Evolutionary conservation across 2,329 filamentous ascomycete species (phyloP).

Genomic region (Apiospora pterosperma): DNA sequence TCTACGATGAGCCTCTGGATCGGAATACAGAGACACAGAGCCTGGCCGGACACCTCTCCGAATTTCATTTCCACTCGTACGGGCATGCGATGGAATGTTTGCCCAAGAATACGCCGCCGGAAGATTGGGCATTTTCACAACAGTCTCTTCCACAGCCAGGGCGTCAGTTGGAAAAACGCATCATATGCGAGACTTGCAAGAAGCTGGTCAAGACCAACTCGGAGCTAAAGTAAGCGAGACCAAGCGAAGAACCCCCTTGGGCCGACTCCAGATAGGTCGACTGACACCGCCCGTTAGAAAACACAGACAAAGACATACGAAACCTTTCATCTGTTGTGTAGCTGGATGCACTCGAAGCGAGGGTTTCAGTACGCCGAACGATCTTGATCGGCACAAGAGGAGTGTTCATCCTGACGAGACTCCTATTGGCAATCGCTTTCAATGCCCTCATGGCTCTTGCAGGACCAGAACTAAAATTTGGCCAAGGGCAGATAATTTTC

Average conservation of each 20-base stretch:
- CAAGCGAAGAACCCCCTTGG: neutral
- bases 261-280: neutral
- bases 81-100: neutral
- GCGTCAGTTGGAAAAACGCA: slow-evolving; percentile 13
- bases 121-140: neutral
- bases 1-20: slow-evolving; percentile 38
- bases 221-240: slow-evolving; percentile 48
- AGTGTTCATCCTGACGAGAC: slow-evolving; percentile 59
- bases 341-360: slow-evolving; percentile 53
- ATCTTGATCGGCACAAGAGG: slow-evolving; percentile 74
- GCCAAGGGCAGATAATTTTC: slow-evolving; percentile 85
- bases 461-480: slow-evolving; percentile 64
- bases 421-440: slow-evolving; percentile 50
- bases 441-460: slow-evolving; percentile 57
- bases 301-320: slow-evolving; percentile 67
- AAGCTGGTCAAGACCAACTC: slow-evolving; percentile 47
- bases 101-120: neutral
- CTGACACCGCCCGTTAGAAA: slow-evolving; percentile 54
- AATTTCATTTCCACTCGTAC: slow-evolving; percentile 16
- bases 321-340: slow-evolving; percentile 60
- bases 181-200: slow-evolving; percentile 37
- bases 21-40: slow-evolving; percentile 35
- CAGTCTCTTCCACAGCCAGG: neutral
- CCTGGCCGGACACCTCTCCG: slow-evolving; percentile 31
- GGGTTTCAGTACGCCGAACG: slow-evolving; percentile 78